Percentiles rank a stretch among this genome's conserved stretches.
These are phyloP conservation scores for Scytalidium sp. DNA, from an alignment of 2,329 filamentous ascomycete species.

Conservation along the genomic window DNA sequence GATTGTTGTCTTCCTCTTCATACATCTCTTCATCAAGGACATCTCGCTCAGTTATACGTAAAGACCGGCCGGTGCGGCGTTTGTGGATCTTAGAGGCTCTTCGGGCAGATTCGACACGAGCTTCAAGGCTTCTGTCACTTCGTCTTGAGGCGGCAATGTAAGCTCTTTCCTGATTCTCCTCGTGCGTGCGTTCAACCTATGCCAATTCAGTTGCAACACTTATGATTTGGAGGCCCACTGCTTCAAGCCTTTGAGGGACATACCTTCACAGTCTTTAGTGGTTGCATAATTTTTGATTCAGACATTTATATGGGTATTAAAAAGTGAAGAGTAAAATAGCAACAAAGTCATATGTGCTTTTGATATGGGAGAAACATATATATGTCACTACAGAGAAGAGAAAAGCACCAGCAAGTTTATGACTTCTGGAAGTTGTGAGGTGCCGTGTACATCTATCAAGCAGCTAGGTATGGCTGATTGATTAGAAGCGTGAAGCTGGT, in stretches of 20 bases:
- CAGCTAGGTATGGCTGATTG: no score
- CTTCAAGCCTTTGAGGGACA: no score
- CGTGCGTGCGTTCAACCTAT: constrained; percentile 71
- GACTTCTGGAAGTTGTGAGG: no score
- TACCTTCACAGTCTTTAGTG: neutral
- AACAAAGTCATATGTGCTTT: neutral
- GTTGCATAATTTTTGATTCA: neutral
- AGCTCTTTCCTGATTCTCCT: constrained; percentile 82
- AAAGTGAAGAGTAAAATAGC: no score
- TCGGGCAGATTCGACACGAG: constrained; percentile 80
- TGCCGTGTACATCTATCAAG: no score
- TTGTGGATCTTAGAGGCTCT: constrained; percentile 91
- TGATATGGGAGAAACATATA: neutral
- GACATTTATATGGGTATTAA: neutral
- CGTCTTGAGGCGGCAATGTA: constrained; percentile 90
- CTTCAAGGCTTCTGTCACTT: constrained; percentile 83
- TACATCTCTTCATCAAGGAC: constrained; percentile 94
- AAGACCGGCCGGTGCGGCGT: constrained; percentile 75
- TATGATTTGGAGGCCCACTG: no score
- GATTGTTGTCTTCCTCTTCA: constrained; percentile 85
- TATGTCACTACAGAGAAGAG: no score
- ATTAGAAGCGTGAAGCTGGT: no score
- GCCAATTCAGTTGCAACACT: neutral
- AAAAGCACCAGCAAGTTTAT: no score
- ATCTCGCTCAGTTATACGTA: constrained; percentile 82